Evolutionary conservation across 2,329 filamentous ascomycete species (phyloP).

Genomic region (Pseudogymnoascus sp.): DNA sequence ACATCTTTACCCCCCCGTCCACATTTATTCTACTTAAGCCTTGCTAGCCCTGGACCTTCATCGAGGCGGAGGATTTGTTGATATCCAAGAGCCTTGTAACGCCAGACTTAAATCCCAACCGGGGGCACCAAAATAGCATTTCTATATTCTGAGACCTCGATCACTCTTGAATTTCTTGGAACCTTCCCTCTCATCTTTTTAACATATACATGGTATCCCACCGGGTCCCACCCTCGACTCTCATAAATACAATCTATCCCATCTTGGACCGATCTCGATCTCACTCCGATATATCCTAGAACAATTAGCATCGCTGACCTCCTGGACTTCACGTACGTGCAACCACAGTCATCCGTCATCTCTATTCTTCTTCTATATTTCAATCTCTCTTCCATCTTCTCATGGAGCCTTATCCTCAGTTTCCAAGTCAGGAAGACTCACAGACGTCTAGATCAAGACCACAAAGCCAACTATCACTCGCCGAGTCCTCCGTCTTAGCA

Average conservation of each 20-base stretch:
- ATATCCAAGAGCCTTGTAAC: conserved; percentile 6
- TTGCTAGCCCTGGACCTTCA: conserved; percentile 7
- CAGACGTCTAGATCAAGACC: conserved; percentile 8
- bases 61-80: conserved; percentile 6
- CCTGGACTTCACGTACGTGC: conserved; percentile 7
- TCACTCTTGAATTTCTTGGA: background rate
- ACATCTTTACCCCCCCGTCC: conserved; percentile 4
- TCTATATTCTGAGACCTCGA: background rate
- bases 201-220: background rate
- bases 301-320: background rate
- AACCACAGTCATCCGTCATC: conserved; percentile 8
- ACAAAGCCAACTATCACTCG: background rate
- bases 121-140: conserved; percentile 10
- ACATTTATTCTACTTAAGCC: conserved; percentile 9
- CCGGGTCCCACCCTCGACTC: conserved; percentile 6
- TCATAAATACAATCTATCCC: conserved; percentile 7
- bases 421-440: conserved; percentile 9
- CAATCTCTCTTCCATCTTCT: background rate
- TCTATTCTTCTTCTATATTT: conserved; percentile 7
- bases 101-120: conserved; percentile 1
- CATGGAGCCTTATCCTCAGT: conserved; percentile 7
- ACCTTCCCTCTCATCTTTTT: background rate
- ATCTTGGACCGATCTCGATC: background rate
- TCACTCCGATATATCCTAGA: background rate
- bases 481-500: background rate